Base-by-base conservation (phyloP, 768 basidiomycete species). In the Mycena rosella region DNA sequence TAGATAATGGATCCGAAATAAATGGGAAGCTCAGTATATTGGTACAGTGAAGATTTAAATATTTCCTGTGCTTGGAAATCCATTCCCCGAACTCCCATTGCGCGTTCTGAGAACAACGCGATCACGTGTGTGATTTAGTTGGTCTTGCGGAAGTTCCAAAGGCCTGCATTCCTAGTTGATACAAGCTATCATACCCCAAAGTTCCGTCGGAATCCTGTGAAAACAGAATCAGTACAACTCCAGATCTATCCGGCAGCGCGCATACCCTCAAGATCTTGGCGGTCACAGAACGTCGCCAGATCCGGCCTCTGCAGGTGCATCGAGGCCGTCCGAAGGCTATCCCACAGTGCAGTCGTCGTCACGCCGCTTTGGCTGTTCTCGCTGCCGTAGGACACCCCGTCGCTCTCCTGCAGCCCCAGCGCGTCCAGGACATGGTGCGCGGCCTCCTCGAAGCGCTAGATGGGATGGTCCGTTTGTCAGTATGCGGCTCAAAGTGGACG, bases 351-450 rank as follows among this genome's bases (percentile, higher is more conserved):
- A 20, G 85, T 85, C 27, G 92, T 91, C 2, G 90, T 91, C 51
- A 96, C 88, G 10, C 92, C 93, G 44, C 91, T 89, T 4, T 40
- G 30, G 45, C 80, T 82, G 57, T 88, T 84, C 57, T 86, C 85
- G 66, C 78, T 73, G 4, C 82, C 82, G 51, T 75, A 73, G 9
- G 76, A 74, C 32, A 91, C 84, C 11, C 90, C 87, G 72, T 98
- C 96, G 54, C 88, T 89, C 67, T 96, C 94, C 78, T 99, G 98
- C 27, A 98, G 81, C 42, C 92, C 85, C 3, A 99, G 85, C 8
- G 97, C 96, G 75, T 96, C 95, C 11, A 98, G 82, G 51, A 98
- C 90, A 68, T 96, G 91, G 24, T 91, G 89, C 15, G 92, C 93
- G 0, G 94, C 96, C 74, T 98, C 94, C 44, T 92, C 89, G 75